Base-by-base conservation (phyloP, 202 grass and related monocot species). In the Musa balbisiana region DNA sequence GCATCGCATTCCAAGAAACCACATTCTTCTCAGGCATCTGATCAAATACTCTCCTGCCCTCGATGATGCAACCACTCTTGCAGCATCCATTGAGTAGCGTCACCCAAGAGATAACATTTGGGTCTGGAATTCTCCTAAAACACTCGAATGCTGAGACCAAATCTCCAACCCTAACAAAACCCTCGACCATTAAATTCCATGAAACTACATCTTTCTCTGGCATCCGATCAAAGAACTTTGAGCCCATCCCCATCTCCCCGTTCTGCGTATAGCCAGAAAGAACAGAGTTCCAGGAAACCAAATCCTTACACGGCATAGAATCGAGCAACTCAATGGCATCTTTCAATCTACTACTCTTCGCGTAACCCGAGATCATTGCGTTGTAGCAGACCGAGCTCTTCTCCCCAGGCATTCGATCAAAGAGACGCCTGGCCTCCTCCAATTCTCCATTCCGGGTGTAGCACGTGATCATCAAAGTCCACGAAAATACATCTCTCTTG, bases 181-280 rank as follows among this genome's bases (percentile, higher is more conserved):
- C 87, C 17, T 82, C 84, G 51, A 92, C 76, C 82, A 86, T 82
- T 67, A 92, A 78, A 84, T 92, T 92, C 84, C 84, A 88, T 59
- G 89, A 92, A 24, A 82, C 64, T 4, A 65, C 19, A 75, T 92
- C 86, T 80, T 76, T 88, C 64, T 75, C 72, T 0, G 53, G 76
- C 81, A 92, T 89, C 24, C 82, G 52, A 5, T 89, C 26, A 2
- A 92, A 89, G 77, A 92, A 89, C 1, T 73, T 24, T 67, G 70
- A 75, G 0, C 79, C 82, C 9, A 13, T 73, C 11, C 49, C 73
- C 69, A 86, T 86, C 55, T 80, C 58, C 29, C 71, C 84, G 4
- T 75, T 84, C 65, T 78, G 75, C 3, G 78, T 89, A 24, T 86
- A 76, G 43, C 84, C 84, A 0, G 26, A 71, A 60, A 89, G 65